phyloP scores from a whole-genome alignment of 2,329 filamentous ascomycete genomes.

The Xylaria sp. region DNA sequence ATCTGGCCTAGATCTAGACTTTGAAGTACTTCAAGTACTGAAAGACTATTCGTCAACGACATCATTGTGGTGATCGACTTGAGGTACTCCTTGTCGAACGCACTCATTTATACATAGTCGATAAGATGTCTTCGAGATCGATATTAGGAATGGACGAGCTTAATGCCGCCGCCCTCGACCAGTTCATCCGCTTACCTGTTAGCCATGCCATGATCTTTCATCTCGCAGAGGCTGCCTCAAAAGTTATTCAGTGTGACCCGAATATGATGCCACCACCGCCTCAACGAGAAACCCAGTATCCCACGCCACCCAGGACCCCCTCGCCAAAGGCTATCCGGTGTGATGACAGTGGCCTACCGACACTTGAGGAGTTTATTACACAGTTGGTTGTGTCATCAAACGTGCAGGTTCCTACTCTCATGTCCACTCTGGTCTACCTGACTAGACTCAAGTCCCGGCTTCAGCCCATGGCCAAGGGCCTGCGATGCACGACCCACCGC shows the following conservation, averaged over 20 bases:
- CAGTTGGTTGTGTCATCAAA: constrained; percentile 92
- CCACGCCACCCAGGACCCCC: constrained; percentile 64
- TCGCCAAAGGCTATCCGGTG: constrained; percentile 58
- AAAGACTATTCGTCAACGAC: constrained; percentile 15
- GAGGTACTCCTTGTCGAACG: constrained; percentile 18
- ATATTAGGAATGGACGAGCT: constrained; percentile 64
- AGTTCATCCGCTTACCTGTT: constrained; percentile 83
- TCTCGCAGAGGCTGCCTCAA: constrained; percentile 77
- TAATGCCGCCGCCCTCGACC: constrained; percentile 80
- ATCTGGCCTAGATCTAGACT: constrained; percentile 44
- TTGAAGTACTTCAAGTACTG: constrained; percentile 21
- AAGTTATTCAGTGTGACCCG: constrained; percentile 83
- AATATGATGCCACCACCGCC: constrained; percentile 63
- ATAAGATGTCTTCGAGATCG: constrained; percentile 60
- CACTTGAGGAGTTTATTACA: constrained; percentile 89
- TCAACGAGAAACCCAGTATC: constrained; percentile 54
- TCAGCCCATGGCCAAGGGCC: constrained; percentile 93
- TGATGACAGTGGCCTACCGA: constrained; percentile 72
- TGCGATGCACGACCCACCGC: constrained; percentile 95
- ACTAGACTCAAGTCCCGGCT: constrained; percentile 84
- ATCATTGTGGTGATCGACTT: constrained; percentile 14
- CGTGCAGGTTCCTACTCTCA: constrained; percentile 95
- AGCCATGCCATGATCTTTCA: constrained; percentile 80
- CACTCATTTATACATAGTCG: constrained; percentile 45
- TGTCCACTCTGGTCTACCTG: constrained; percentile 96